Evolutionary conservation across 257 asterid genomes (phyloP).

Genomic region (Solanum pinnatisectum): DNA sequence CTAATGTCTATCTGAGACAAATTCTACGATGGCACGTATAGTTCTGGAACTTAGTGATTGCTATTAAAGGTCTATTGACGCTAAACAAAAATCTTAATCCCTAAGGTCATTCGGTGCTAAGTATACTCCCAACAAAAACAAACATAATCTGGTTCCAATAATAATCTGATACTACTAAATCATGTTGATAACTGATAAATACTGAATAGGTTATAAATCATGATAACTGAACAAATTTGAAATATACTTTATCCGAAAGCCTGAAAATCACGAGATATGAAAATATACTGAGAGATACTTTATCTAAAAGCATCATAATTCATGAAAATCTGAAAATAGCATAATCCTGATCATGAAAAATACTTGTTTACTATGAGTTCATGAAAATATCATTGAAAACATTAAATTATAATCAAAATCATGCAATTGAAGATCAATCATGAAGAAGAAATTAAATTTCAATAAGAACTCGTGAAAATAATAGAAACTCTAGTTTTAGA

Average conservation of each 20-base stretch:
- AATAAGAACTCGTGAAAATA: background rate
- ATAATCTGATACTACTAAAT: too few species aligned
- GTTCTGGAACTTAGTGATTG: too few species aligned
- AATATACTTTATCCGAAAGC: background rate
- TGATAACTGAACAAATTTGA: background rate
- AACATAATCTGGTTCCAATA: background rate
- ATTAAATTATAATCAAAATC: too few species aligned
- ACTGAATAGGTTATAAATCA: background rate
- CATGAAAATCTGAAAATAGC: too few species aligned
- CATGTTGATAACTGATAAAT: background rate
- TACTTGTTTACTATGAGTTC: background rate
- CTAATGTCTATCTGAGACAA: background rate
- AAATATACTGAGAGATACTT: too few species aligned
- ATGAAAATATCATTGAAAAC: background rate
- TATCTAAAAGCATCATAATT: too few species aligned
- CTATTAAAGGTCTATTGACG: background rate
- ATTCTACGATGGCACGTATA: too few species aligned
- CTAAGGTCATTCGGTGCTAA: background rate
- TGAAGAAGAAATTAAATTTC: background rate
- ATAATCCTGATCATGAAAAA: background rate
- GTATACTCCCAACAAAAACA: background rate
- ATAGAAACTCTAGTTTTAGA: too few species aligned
- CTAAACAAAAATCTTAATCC: background rate
- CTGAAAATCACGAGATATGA: background rate
- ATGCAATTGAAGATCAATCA: background rate